Base-by-base conservation (phyloP, 495 filamentous ascomycete species). In the Aspergillus leporis region DNA sequence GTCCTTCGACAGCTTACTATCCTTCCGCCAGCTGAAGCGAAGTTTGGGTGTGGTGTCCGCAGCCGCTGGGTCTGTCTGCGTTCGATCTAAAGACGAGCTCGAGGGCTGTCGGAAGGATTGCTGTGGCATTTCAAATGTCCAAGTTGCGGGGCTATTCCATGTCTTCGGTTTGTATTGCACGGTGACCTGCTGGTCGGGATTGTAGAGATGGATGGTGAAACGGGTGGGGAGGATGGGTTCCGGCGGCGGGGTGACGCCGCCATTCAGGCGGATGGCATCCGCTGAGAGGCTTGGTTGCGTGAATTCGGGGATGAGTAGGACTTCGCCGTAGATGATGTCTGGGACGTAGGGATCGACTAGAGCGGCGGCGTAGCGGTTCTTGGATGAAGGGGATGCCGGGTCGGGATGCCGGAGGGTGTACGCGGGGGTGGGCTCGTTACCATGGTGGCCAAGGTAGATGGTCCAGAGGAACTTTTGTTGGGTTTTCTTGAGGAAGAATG, bases 91-190 rank as follows among this genome's bases (percentile, higher is more conserved):
- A 31, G 79, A 81, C 10, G 90, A 92, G 0, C 78, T 73, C 0
- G 89, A 93, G 0, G 94, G 94, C 53, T 85, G 81, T 5, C 88
- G 81, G 70, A 98, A 98, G 45, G 86, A 89, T 53, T 85, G 85
- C 67, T 93, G 87, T 0, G 94, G 94, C 78, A 98, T 87, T 67
- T 93, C 90, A 71, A 98, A 98, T 56, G 93, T 90, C 86, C 93
- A 98, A 50, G 81, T 82, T 22, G 90, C 84, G 25, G 85, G 87
- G 49, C 85, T 85, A 63, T 87, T 90, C 90, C 90, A 96, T 52
- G 84, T 81, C 53, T 88, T 88, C 43, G 85, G 76, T 57, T 89
- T 83, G 69, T 90, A 83, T 68, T 80, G 85, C 45, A 98, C 79
- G 0, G 76, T 55, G 28, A 98, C 76, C 60, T 89, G 78, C 71